Percentiles rank a stretch among this genome's conserved stretches.
phyloP scores from a whole-genome alignment of 2,329 filamentous ascomycete genomes.

The Hypoxylon sp. region DNA sequence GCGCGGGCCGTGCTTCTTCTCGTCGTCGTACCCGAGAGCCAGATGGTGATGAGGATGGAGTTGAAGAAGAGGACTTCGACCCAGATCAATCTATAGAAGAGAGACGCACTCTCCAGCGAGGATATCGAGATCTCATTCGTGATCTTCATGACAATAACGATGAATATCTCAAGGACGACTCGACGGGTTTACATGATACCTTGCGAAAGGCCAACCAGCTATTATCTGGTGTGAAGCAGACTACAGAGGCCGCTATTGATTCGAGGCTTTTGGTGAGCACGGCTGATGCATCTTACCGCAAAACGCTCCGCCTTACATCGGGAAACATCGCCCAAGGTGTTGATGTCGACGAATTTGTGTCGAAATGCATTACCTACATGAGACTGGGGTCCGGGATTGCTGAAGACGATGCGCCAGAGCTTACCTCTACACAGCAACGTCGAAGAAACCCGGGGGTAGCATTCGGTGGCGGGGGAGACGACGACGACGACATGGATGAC shows the following conservation, averaged over 20 bases:
- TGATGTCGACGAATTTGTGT: slow-evolving; percentile 90
- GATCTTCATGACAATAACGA: slow-evolving; percentile 70
- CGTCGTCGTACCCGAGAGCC: slow-evolving; percentile 46
- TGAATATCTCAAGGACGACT: slow-evolving; percentile 73
- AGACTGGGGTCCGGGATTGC: slow-evolving; percentile 67
- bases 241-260: slow-evolving; percentile 88
- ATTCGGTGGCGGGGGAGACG: slow-evolving; percentile 58
- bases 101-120: slow-evolving; percentile 74
- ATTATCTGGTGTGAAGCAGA: slow-evolving; percentile 79
- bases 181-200: slow-evolving; percentile 70
- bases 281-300: slow-evolving; percentile 81
- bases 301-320: slow-evolving; percentile 76
- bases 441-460: slow-evolving; percentile 49
- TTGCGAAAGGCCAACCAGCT: slow-evolving; percentile 72
- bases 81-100: slow-evolving; percentile 82
- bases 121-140: slow-evolving; percentile 72
- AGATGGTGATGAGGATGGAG: slow-evolving; percentile 27
- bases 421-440: slow-evolving; percentile 59
- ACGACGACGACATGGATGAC: slow-evolving; percentile 72
- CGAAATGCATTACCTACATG: slow-evolving; percentile 91
- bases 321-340: slow-evolving; percentile 78
- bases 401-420: slow-evolving; percentile 59
- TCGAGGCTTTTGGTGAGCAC: slow-evolving; percentile 84
- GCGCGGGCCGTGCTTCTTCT: slow-evolving; percentile 39
- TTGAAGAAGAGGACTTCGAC: slow-evolving; percentile 52